Percentiles rank a stretch among this genome's conserved stretches.
Evolutionary conservation across 2,329 filamentous ascomycete species (phyloP).

Genomic region (Fusarium denticulatum): DNA sequence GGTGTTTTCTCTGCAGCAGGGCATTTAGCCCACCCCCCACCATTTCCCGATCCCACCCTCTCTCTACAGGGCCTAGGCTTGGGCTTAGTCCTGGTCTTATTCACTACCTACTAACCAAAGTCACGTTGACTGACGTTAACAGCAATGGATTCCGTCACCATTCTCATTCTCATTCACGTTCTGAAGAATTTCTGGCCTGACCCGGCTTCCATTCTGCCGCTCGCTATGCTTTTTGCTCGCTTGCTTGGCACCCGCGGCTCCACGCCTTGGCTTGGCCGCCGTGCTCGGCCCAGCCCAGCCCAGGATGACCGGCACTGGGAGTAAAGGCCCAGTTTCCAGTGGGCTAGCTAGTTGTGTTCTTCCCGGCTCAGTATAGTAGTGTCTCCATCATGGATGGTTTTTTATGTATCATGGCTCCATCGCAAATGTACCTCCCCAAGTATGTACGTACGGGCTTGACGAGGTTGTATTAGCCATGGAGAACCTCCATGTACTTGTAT

Average conservation of each 20-base stretch:
- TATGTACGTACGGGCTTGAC: slow-evolving; percentile 12
- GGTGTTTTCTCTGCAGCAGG: slow-evolving; percentile 18
- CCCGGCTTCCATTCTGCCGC: slow-evolving; percentile 17
- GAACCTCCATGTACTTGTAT: slow-evolving; percentile 27
- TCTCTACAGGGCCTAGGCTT: slow-evolving; percentile 16
- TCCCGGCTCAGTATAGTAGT: slow-evolving; percentile 30
- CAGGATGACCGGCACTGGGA: slow-evolving; percentile 27
- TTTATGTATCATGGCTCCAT: slow-evolving; percentile 35
- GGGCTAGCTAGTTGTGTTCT: slow-evolving; percentile 30
- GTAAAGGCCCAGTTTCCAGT: slow-evolving; percentile 21
- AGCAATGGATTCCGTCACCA: slow-evolving; percentile 34
- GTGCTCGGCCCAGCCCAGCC: slow-evolving; percentile 2
- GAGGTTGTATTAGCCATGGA: slow-evolving; percentile 38
- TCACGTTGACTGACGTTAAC: slow-evolving; percentile 1
- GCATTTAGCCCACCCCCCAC: slow-evolving; percentile 25
- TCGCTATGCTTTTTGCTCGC: neutral
- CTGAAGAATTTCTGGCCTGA: slow-evolving; percentile 8
- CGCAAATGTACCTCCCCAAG: slow-evolving; percentile 16
- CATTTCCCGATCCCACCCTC: slow-evolving; percentile 35
- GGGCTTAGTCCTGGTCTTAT: neutral
- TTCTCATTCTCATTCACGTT: neutral
- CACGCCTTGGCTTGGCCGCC: slow-evolving; percentile 15
- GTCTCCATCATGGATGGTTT: slow-evolving; percentile 30
- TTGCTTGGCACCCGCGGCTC: slow-evolving; percentile 17
- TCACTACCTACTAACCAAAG: neutral